Evolutionary conservation across 129 eudicot species (phyloP), one percentile per base, ranked within the genome.

Genomic region (Cynara cardunculus): DNA sequence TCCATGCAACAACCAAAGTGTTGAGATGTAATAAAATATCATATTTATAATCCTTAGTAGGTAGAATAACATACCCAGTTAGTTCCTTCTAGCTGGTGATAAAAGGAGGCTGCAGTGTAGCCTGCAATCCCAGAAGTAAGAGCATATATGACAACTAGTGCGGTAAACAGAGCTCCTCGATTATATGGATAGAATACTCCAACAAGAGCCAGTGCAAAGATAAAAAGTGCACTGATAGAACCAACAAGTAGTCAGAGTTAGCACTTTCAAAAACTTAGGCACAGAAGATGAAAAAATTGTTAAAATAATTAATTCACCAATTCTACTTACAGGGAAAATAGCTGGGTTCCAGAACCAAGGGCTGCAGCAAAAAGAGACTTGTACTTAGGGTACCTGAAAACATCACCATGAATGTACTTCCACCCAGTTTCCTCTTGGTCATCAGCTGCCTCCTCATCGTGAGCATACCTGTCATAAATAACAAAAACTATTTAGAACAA

Each of bases 371-470:
- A 82, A 71, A 92, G 13, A 7, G 95, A 90, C 71, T 92, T 88
- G 89, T 87, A 85, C 84, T 90, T 88, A 2, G 97, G 97, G 74
- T 71, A 92, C 83, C 97, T 85, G 80, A 92, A 92, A 37, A 90
- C 95, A 85, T 92, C 95, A 71, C 97, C 97, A 81, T 92, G 97
- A 65, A 92, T 90, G 80, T 90, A 90, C 75, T 92, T 92, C 97
- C 97, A 92, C 27, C 97, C 97, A 35, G 90, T 88, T 87, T 92
- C 97, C 85, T 92, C 97, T 88, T 92, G 97, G 78, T 92, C 95
- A 71, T 92, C 97, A 64, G 95, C 95, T 19, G 82, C 74, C 83
- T 90, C 97, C 77, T 92, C 95, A 84, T 90, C 97, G 71, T 90
- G 95, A 65, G 97, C 95, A 87, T 88, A 90, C 87, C 97, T 92